Conservation (phyloP, 352 stramenopile species). For the Globisporangium uncinulatum region DNA sequence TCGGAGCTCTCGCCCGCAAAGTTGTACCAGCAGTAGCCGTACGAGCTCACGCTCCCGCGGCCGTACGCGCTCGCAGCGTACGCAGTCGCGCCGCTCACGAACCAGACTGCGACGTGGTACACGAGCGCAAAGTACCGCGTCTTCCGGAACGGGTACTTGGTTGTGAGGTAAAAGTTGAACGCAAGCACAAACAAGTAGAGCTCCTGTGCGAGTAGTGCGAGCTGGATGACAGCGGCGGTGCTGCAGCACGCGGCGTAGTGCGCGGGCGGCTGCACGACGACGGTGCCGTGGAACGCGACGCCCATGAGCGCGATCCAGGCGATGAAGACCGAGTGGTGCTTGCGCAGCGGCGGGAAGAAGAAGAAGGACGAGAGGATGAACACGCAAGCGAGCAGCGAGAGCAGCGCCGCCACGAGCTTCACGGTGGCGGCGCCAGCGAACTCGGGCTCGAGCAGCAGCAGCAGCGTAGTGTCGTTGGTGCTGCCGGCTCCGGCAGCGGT, state of each 20-base stretch:
- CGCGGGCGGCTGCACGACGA: constrained; percentile 41
- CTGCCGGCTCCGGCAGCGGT: too few relatives aligned
- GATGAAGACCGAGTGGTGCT: constrained; percentile 72
- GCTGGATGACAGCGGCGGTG: constrained; percentile 55
- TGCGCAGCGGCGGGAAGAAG: constrained; percentile 74
- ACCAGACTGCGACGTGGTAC: constrained; percentile 71
- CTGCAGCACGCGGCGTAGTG: constrained; percentile 57
- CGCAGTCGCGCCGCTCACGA: constrained; percentile 35
- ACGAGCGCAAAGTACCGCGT: constrained; percentile 59
- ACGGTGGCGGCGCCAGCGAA: constrained; percentile 52
- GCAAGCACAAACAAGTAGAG: constrained; percentile 84
- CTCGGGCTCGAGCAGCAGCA: constrained; percentile 35
- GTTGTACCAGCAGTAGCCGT: constrained; percentile 82
- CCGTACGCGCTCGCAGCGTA: constrained; percentile 45
- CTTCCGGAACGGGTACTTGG: constrained; percentile 81
- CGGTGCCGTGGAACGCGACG: constrained; percentile 71
- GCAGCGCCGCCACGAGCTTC: constrained; percentile 49
- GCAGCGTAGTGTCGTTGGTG: background rate
- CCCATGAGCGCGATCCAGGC: constrained; percentile 81
- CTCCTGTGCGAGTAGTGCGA: constrained; percentile 71
- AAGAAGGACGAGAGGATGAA: constrained; percentile 79
- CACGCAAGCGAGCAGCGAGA: constrained; percentile 68
- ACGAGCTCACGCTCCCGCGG: constrained; percentile 51
- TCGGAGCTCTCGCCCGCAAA: constrained; percentile 35
- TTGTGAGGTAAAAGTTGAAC: constrained; percentile 86